Conservation (phyloP, 2,329 filamentous ascomycete species). For the Elsinoe australis region DNA sequence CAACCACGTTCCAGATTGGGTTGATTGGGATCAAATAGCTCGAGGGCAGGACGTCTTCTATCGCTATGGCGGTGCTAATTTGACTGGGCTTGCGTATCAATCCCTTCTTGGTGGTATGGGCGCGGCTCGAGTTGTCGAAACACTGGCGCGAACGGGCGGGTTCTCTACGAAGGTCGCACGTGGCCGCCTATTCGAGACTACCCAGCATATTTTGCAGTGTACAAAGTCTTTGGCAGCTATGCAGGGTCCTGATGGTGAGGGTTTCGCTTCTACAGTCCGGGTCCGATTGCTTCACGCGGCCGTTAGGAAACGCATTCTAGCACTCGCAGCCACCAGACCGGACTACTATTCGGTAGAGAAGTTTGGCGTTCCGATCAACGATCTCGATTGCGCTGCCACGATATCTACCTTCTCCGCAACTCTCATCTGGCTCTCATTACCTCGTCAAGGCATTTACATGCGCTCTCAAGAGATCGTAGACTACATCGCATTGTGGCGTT, state of each 20-base stretch:
- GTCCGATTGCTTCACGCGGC: conserved; percentile 63
- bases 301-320: conserved; percentile 58
- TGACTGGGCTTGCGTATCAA: conserved; percentile 58
- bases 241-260: conserved; percentile 55
- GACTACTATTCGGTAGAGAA: conserved; percentile 54
- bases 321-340: conserved; percentile 48
- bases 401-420: conserved; percentile 62
- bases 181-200: conserved; percentile 62
- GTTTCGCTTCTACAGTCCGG: conserved; percentile 56
- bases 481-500: conserved; percentile 69
- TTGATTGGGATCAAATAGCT: conserved; percentile 67
- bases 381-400: conserved; percentile 66
- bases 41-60: conserved; percentile 72
- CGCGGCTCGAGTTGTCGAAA: conserved; percentile 65
- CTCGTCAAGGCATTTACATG: conserved; percentile 63
- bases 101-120: conserved; percentile 64
- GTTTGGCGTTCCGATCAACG: conserved; percentile 63
- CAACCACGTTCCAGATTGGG: conserved; percentile 63
- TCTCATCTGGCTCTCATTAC: conserved; percentile 61
- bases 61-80: conserved; percentile 60
- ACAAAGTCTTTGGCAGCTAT: conserved; percentile 58
- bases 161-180: conserved; percentile 62
- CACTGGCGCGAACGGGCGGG: conserved; percentile 64
- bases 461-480: conserved; percentile 55
- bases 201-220: conserved; percentile 67